Evolutionary conservation across 2,329 filamentous ascomycete species (phyloP).

Genomic region (Diplodia corticola): DNA sequence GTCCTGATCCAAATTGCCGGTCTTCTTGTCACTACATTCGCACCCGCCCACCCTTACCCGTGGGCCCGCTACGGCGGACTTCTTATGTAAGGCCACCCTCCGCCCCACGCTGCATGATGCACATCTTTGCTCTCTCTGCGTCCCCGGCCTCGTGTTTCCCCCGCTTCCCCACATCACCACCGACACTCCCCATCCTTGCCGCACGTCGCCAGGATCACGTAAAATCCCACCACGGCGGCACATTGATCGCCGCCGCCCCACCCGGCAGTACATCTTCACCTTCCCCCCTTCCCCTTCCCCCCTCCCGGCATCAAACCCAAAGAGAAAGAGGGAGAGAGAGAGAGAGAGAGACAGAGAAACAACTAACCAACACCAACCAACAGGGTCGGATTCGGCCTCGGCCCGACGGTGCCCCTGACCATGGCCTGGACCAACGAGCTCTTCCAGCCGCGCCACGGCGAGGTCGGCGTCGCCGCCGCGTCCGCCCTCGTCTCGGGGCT

Average conservation of each 20-base stretch:
- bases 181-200: not conserved
- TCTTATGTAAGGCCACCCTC: slow-evolving; percentile 43
- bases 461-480: slow-evolving; percentile 86
- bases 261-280: too few species aligned
- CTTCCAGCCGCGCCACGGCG: slow-evolving; percentile 84
- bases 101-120: not conserved
- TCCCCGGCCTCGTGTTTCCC: not conserved
- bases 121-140: not conserved
- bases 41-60: slow-evolving; percentile 60
- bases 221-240: not conserved
- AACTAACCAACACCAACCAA: slow-evolving; percentile 31
- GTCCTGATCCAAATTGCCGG: slow-evolving; percentile 79
- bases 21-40: slow-evolving; percentile 76
- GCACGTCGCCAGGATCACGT: not conserved
- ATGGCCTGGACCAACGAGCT: slow-evolving; percentile 94
- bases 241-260: not conserved
- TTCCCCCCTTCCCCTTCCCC: not conserved
- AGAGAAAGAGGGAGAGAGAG: not conserved
- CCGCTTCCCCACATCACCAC: not conserved
- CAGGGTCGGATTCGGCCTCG: slow-evolving; percentile 79
- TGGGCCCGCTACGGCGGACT: slow-evolving; percentile 88
- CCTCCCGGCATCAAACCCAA: not conserved
- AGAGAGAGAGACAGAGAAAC: not conserved
- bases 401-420: slow-evolving; percentile 86
- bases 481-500: slow-evolving; percentile 82